Evolutionary conservation across 1,284 basidiomycete species (phyloP).

Genomic region (Microbotryum scabiosae): DNA sequence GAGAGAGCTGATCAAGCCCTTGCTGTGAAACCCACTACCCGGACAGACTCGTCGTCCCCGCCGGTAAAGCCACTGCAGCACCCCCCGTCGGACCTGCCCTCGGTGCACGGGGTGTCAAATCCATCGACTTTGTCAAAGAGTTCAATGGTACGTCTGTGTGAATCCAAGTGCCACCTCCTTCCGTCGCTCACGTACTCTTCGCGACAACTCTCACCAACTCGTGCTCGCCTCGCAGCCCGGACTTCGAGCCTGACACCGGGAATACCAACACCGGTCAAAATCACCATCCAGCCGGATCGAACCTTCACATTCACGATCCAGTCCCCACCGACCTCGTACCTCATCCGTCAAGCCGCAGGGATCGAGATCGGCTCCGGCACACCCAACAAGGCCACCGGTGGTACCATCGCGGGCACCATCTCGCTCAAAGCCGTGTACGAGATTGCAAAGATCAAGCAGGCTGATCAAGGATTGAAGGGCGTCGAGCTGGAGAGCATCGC

Average conservation of each 20-base stretch:
- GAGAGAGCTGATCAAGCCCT: neutral
- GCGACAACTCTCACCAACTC: neutral
- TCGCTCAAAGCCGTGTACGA: constrained; percentile 97
- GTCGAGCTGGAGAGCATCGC: constrained; percentile 75
- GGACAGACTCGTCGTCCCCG: constrained; percentile 67
- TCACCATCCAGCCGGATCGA: constrained; percentile 88
- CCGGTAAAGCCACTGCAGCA: constrained; percentile 90
- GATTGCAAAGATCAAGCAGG: constrained; percentile 94
- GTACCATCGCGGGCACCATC: constrained; percentile 48
- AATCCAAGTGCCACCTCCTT: neutral
- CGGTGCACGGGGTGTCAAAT: constrained; percentile 96
- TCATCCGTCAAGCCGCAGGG: constrained; percentile 83
- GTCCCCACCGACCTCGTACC: constrained; percentile 78
- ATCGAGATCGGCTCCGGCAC: constrained; percentile 67
- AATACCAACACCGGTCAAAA: constrained; percentile 78
- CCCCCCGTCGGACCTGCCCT: constrained; percentile 95
- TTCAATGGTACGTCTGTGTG: constrained; percentile 38
- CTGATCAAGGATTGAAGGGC: constrained; percentile 70
- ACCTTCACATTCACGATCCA: constrained; percentile 88
- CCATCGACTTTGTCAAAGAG: constrained; percentile 99
- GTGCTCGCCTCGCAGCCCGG: constrained; percentile 57
- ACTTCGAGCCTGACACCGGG: constrained; percentile 82
- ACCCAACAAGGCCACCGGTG: constrained; percentile 53
- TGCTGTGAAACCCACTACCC: neutral
- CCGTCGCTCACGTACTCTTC: neutral